These are phyloP conservation scores for Neurospora tetraspora DNA, from an alignment of 495 filamentous ascomycete species.

Conservation along the genomic window DNA sequence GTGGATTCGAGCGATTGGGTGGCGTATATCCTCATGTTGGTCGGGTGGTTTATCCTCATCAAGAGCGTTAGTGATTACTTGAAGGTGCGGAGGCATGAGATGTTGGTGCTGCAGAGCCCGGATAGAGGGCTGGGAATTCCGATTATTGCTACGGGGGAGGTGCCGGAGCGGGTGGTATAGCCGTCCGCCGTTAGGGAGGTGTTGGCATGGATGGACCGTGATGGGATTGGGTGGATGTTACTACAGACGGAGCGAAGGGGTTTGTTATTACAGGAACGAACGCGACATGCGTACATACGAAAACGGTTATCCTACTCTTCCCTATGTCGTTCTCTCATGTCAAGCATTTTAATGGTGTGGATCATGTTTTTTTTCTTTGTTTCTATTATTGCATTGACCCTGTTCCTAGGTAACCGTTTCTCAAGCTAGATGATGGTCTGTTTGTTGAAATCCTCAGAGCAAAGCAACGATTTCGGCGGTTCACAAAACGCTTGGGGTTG, in stretches of 20 bases:
- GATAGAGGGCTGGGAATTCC: conserved; percentile 80
- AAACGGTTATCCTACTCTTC: neutral
- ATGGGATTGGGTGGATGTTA: neutral
- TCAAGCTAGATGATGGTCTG: too few relatives aligned
- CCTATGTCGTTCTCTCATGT: neutral
- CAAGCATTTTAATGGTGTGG: neutral
- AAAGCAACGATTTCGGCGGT: too few relatives aligned
- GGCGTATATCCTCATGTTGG: conserved; percentile 92
- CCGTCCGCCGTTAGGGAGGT: neutral
- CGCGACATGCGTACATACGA: neutral
- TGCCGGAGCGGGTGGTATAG: conserved; percentile 72
- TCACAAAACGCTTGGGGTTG: too few relatives aligned
- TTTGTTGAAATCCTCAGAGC: too few relatives aligned
- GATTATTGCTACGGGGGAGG: conserved; percentile 81
- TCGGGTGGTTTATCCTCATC: conserved; percentile 96
- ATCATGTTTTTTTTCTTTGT: neutral
- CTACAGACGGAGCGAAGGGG: neutral
- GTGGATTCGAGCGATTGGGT: conserved; percentile 73
- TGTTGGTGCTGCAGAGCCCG: conserved; percentile 86
- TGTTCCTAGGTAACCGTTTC: neutral
- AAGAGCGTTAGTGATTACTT: conserved; percentile 81
- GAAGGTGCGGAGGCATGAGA: conserved; percentile 77
- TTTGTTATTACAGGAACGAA: neutral
- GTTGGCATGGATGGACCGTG: neutral
- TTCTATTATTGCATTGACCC: neutral